Conservation (phyloP, 2,329 filamentous ascomycete genomes). For the Trichophaea hybrida region DNA sequence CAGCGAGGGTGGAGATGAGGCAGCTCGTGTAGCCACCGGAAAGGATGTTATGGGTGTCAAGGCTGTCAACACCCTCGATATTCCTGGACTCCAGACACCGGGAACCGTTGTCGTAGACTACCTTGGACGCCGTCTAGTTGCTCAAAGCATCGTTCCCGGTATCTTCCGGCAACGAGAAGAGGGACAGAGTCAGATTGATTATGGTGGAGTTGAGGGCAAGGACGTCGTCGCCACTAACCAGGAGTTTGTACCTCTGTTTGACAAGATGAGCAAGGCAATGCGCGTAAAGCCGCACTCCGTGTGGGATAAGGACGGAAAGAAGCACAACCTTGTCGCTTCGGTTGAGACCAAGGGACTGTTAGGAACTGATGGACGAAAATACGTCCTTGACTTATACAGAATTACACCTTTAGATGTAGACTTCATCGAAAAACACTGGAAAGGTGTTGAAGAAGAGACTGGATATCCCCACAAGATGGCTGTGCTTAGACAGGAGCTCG, state of each 20-base stretch:
- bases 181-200: conserved; percentile 97
- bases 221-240: conserved; percentile 86
- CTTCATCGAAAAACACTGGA: conserved; percentile 70
- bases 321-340: conserved; percentile 82
- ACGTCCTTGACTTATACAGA: conserved; percentile 91
- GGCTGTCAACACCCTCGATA: conserved; percentile 92
- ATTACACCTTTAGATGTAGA: conserved; percentile 80
- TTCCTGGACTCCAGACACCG: conserved; percentile 83
- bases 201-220: conserved; percentile 93
- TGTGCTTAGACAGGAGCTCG: conserved; percentile 74
- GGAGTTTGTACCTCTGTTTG: conserved; percentile 68
- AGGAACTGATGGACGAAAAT: conserved; percentile 90
- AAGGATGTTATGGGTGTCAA: conserved; percentile 93
- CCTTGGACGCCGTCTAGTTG: conserved; percentile 89
- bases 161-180: conserved; percentile 98
- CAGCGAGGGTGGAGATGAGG: conserved; percentile 90
- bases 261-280: conserved; percentile 78
- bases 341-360: conserved; percentile 97
- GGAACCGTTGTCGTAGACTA: conserved; percentile 96
- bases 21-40: conserved; percentile 83
- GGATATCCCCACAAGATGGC: conserved; percentile 93
- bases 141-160: conserved; percentile 92
- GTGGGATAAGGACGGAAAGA: conserved; percentile 90
- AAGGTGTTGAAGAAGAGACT: conserved; percentile 33
- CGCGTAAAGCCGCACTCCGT: conserved; percentile 89